phyloP scores from a whole-genome alignment of 805 yeast species.

The Suhomyces sp. region DNA sequence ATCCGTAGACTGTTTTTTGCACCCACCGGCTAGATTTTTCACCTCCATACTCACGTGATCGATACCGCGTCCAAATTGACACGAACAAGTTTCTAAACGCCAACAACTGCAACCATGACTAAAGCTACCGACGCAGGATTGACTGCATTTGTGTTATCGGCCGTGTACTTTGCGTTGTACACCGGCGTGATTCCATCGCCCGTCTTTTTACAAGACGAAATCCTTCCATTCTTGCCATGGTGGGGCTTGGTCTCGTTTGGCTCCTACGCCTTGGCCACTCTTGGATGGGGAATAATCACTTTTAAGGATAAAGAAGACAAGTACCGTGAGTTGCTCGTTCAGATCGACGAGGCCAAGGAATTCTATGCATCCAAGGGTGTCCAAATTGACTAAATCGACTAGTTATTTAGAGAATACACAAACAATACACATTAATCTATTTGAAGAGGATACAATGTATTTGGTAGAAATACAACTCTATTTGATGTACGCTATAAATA shows the following conservation, averaged over 20 bases:
- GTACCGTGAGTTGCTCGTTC: constrained; percentile 56
- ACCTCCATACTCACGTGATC: background rate
- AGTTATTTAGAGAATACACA: background rate
- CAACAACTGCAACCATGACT: constrained; percentile 45
- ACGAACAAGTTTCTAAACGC: constrained; percentile 1
- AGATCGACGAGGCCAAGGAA: constrained; percentile 60
- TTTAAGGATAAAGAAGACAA: constrained; percentile 71
- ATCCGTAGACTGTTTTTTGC: background rate
- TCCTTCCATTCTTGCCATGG: constrained; percentile 66
- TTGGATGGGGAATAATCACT: constrained; percentile 66
- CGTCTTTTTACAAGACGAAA: constrained; percentile 45
- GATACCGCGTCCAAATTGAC: constrained; percentile 4
- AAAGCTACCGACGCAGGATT: constrained; percentile 61
- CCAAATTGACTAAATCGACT: constrained; percentile 46
- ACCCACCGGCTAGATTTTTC: background rate
- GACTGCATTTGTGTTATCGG: constrained; percentile 43
- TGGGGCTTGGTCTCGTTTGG: constrained; percentile 72
- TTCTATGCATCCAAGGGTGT: constrained; percentile 57
- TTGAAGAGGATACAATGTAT: too few species aligned
- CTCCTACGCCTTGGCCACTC: constrained; percentile 61
- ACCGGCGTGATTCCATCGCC: constrained; percentile 56
- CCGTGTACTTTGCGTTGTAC: constrained; percentile 52
- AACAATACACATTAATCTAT: background rate
- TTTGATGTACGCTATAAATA: background rate
- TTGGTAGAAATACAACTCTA: background rate